Base-by-base conservation (phyloP, 176 grass and related monocot species). In the Triticum urartu region DNA sequence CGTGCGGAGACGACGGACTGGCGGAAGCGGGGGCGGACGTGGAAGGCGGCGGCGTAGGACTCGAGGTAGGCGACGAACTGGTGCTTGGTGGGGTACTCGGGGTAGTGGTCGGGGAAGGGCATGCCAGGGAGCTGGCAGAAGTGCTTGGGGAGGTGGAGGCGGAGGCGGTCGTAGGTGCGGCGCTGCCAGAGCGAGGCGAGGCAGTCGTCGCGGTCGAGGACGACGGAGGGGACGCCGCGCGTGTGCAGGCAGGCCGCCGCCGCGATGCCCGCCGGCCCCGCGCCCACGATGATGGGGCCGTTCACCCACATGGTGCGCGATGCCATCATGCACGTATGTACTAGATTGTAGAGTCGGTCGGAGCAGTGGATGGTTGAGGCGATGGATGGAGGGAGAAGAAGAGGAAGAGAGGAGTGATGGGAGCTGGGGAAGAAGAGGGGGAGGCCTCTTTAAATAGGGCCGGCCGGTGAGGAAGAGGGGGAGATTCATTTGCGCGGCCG, bases 81-180 rank as follows among this genome's bases (percentile, higher is more conserved):
- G 18, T 47, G 12, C 69, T 74, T 88, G 14, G 56, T 81, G 39
- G 81, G 79, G 70, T 83, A 88, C 63, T 72, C 81, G 3, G 86
- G 86, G 86, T 77, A 74, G 42, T 20, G 11, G 4, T 14, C 40
- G 0, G 86, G 80, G 64, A 83, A 78, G 22, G 86, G 70, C 79
- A 88, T 83, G 11, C 71, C 68, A 0, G 86, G 86, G 71, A 88
- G 86, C 81, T 82, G 13, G 80, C 80, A 88, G 80, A 83, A 78
- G 5, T 68, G 28, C 73, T 68, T 83, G 21, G 86, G 81, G 1
- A 88, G 86, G 81, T 88, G 86, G 62, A 88, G 86, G 63, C 80
- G 35, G 60, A 88, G 80, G 35, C 86, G 86, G 80, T 88, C 86
- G 86, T 88, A 82, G 60, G 86, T 75, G 54, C 63, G 79, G 18